Evolutionary conservation across 192 early-diverging fungal species (phyloP).

Genomic region (Ambispora gerdemannii): DNA sequence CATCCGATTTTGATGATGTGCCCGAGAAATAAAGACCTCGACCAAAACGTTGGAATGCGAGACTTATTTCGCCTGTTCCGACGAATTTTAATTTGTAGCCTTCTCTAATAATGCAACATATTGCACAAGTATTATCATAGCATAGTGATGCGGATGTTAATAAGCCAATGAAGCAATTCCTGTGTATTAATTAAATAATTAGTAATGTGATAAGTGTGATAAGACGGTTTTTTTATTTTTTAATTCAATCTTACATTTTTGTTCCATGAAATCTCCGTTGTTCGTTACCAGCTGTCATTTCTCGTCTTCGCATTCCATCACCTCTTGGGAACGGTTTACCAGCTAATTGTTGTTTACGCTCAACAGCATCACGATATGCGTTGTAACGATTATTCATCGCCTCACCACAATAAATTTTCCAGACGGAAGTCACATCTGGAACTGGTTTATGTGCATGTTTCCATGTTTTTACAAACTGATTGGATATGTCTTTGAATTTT

Average conservation of each 20-base stretch:
- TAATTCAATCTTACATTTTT: slow-evolving; percentile 2
- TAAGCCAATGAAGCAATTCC: slow-evolving; percentile 15
- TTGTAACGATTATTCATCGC: slow-evolving; percentile 22
- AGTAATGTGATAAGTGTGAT: too few species aligned
- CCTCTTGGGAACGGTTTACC: slow-evolving; percentile 29
- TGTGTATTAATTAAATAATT: too few species aligned
- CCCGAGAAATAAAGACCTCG: slow-evolving; percentile 33
- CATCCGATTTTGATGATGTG: slow-evolving; percentile 36
- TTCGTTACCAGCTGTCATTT: slow-evolving; percentile 31
- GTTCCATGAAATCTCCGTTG: slow-evolving; percentile 35
- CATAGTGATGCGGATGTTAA: slow-evolving; percentile 1
- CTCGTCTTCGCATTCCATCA: neutral
- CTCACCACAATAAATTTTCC: slow-evolving; percentile 21
- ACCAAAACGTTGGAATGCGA: slow-evolving; percentile 29
- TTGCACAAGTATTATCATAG: slow-evolving; percentile 15
- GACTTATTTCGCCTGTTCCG: slow-evolving; percentile 18
- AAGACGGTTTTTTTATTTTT: neutral
- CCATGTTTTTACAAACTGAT: slow-evolving; percentile 27
- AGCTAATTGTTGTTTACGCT: slow-evolving; percentile 13
- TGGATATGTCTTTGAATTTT: slow-evolving; percentile 20
- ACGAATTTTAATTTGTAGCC: slow-evolving; percentile 25
- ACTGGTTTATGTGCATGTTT: slow-evolving; percentile 27
- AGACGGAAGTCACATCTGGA: slow-evolving; percentile 22
- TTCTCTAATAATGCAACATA: slow-evolving; percentile 28
- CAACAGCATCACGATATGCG: slow-evolving; percentile 24